phyloP scores from a whole-genome alignment of 1,284 basidiomycete genomes.

The Pulveroboletus sp. region DNA sequence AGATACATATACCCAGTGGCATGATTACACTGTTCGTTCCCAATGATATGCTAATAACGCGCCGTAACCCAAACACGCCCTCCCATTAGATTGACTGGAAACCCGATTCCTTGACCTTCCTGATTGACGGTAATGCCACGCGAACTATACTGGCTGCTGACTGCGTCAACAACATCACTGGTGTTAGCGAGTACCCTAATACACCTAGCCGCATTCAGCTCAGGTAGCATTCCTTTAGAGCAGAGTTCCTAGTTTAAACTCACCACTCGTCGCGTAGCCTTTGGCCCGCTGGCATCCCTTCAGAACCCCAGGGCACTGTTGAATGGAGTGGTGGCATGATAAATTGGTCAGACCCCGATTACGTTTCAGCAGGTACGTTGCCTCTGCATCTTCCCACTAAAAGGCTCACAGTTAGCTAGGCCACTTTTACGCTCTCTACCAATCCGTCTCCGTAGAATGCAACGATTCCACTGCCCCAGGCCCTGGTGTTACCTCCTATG shows the following conservation, averaged over 20 bases:
- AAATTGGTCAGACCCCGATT: constrained; percentile 76
- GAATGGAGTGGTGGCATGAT: constrained; percentile 79
- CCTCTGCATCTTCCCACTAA: neutral
- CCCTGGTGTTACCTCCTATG: constrained; percentile 57
- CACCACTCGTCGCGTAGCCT: constrained; percentile 43
- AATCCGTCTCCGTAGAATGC: constrained; percentile 63
- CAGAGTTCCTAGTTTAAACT: neutral
- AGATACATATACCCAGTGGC: constrained; percentile 70
- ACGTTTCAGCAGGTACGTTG: constrained; percentile 53
- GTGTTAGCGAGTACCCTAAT: constrained; percentile 63
- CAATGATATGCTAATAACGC: neutral
- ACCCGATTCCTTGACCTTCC: constrained; percentile 63
- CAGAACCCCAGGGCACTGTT: constrained; percentile 64
- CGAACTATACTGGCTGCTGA: constrained; percentile 67
- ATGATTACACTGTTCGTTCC: constrained; percentile 68
- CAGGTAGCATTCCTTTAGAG: constrained; percentile 45
- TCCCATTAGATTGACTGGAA: constrained; percentile 72
- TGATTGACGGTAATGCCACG: constrained; percentile 69
- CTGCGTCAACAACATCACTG: constrained; percentile 48
- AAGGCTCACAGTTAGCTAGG: constrained; percentile 31
- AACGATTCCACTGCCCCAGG: constrained; percentile 46
- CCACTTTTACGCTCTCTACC: constrained; percentile 62
- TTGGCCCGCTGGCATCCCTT: constrained; percentile 75
- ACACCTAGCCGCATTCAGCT: constrained; percentile 80
- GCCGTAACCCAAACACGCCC: neutral